These are phyloP conservation scores for Colletotrichum simmondsii DNA, from an alignment of 2,329 filamentous ascomycete genomes.

Conservation along the genomic window DNA sequence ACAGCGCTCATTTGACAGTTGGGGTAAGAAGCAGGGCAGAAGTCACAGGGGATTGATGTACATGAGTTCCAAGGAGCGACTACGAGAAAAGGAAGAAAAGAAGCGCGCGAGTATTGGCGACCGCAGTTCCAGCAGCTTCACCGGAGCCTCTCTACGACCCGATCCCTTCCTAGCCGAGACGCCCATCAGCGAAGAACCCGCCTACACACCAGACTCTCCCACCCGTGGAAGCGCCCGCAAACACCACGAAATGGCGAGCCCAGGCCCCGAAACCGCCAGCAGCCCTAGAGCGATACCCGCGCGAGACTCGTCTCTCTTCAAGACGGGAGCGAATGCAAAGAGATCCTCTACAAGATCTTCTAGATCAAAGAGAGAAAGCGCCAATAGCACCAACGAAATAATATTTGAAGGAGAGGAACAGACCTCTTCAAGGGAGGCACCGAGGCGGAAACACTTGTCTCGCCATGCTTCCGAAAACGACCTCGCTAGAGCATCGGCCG, in stretches of 20 bases:
- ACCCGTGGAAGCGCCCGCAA: slow-evolving; percentile 30
- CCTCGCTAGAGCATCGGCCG: slow-evolving; percentile 38
- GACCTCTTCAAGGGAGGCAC: slow-evolving; percentile 16
- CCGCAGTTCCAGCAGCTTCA: slow-evolving; percentile 52
- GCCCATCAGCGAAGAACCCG: slow-evolving; percentile 66
- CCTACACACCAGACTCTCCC: slow-evolving; percentile 41
- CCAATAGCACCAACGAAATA: slow-evolving; percentile 46
- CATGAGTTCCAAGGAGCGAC: slow-evolving; percentile 77
- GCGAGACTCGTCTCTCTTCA: slow-evolving; percentile 76
- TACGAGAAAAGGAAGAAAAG: slow-evolving; percentile 73
- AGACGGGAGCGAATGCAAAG: slow-evolving; percentile 62
- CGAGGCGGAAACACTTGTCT: slow-evolving; percentile 39
- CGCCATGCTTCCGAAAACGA: slow-evolving; percentile 37
- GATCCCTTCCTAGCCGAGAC: slow-evolving; percentile 65
- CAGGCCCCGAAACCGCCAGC: slow-evolving; percentile 43
- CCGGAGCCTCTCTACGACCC: slow-evolving; percentile 48
- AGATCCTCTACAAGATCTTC: slow-evolving; percentile 63
- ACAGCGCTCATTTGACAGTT: slow-evolving; percentile 69
- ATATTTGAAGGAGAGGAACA: slow-evolving; percentile 57
- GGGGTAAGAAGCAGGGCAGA: slow-evolving; percentile 67
- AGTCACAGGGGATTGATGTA: slow-evolving; percentile 73
- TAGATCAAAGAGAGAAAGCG: slow-evolving; percentile 61
- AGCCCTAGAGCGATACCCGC: slow-evolving; percentile 69
- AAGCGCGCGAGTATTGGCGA: slow-evolving; percentile 62
- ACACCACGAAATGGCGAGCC: slow-evolving; percentile 41